Percentiles rank a stretch among this genome's conserved stretches.
Evolutionary conservation across 352 stramenopile genomes (phyloP).

Genomic region (Phytophthora pini): DNA sequence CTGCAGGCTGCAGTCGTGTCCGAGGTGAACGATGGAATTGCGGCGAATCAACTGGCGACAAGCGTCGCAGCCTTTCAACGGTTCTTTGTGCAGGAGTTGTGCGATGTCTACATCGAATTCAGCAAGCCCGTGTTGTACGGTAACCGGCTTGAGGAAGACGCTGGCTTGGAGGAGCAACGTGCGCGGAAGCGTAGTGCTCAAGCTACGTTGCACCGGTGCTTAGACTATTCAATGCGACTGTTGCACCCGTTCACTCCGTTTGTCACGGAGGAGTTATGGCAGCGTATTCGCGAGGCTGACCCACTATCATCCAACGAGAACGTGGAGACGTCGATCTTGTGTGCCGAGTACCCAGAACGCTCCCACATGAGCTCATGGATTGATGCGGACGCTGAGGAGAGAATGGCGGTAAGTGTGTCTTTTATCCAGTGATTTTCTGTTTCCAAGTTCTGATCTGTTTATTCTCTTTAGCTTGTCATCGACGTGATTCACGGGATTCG

Average conservation of each 20-base stretch:
- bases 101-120: constrained; percentile 91
- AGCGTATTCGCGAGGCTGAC: constrained; percentile 66
- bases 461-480: constrained; percentile 59
- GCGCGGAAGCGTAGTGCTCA: constrained; percentile 84
- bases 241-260: constrained; percentile 99
- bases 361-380: constrained; percentile 78
- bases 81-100: constrained; percentile 90
- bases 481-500: constrained; percentile 94
- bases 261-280: constrained; percentile 99
- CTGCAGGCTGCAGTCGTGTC: constrained; percentile 60
- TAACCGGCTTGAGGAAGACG: constrained; percentile 58
- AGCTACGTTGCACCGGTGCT: constrained; percentile 92
- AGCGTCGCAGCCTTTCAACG: constrained; percentile 76
- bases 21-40: constrained; percentile 70
- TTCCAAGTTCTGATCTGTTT: not conserved
- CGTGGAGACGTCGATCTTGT: constrained; percentile 66
- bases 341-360: constrained; percentile 86
- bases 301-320: constrained; percentile 34
- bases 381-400: constrained; percentile 84
- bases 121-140: constrained; percentile 85
- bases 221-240: constrained; percentile 96
- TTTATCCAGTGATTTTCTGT: not conserved
- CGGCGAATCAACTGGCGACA: constrained; percentile 67
- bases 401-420: constrained; percentile 76
- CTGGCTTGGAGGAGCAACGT: constrained; percentile 45